A percentile compares a stretch with the other conserved stretches of the same genome.
These are phyloP conservation scores for Wickerhamiella infanticola DNA, from an alignment of 1,139 yeast species.

Conservation along the genomic window DNA sequence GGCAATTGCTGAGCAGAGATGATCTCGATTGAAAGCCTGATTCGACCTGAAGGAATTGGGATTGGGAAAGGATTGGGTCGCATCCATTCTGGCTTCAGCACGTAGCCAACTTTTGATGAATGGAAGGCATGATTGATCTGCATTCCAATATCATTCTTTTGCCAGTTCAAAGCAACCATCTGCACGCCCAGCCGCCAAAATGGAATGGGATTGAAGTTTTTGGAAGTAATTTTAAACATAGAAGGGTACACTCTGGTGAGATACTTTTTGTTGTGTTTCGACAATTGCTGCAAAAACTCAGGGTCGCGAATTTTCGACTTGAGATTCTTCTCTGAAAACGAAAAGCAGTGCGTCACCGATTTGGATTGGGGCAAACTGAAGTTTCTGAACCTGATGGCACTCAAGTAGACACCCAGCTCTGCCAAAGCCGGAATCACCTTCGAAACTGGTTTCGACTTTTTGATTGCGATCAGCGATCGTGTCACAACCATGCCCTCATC, in stretches of 20 bases:
- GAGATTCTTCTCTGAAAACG: slow-evolving; percentile 62
- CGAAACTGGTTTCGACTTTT: neutral
- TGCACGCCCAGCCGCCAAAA: slow-evolving; percentile 83
- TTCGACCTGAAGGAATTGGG: neutral
- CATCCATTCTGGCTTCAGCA: slow-evolving; percentile 45
- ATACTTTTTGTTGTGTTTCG: slow-evolving; percentile 61
- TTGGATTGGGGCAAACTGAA: slow-evolving; percentile 81
- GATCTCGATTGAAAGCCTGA: slow-evolving; percentile 19
- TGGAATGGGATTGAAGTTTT: slow-evolving; percentile 62
- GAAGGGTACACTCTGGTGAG: slow-evolving; percentile 84
- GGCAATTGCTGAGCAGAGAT: slow-evolving; percentile 83
- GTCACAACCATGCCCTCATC: slow-evolving; percentile 26
- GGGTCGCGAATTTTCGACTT: slow-evolving; percentile 49
- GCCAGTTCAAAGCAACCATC: slow-evolving; percentile 97
- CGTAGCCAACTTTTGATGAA: slow-evolving; percentile 51
- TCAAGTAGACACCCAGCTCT: slow-evolving; percentile 46
- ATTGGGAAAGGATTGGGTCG: slow-evolving; percentile 6
- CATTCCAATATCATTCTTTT: slow-evolving; percentile 77
- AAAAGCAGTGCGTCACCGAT: slow-evolving; percentile 65
- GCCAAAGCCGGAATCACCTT: slow-evolving; percentile 36
- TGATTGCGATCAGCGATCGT: neutral
- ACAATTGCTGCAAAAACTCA: slow-evolving; percentile 35
- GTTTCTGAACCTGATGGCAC: slow-evolving; percentile 65
- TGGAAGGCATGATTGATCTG: slow-evolving; percentile 84
- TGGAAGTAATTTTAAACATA: slow-evolving; percentile 53